phyloP scores from a whole-genome alignment of 179 eudicot genomes.

The Drosera spatulata region DNA sequence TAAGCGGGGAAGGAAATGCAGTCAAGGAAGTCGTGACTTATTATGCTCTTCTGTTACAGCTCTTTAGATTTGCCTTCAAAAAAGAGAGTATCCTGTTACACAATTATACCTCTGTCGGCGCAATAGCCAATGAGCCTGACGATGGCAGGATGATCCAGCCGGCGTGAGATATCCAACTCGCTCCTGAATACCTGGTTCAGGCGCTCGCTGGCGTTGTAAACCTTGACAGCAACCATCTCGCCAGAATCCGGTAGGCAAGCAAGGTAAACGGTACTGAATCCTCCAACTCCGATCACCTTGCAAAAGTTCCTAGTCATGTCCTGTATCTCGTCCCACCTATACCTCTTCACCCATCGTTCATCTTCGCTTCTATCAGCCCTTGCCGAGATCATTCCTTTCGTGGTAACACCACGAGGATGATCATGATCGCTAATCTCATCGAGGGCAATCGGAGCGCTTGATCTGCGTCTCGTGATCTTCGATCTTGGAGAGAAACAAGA shows the following conservation, averaged over 20 bases:
- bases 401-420: too few species aligned
- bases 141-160: constrained; percentile 10
- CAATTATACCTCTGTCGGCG: constrained; percentile 40
- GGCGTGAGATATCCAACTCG: constrained; percentile 19
- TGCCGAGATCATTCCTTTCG: too few species aligned
- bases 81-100: neutral
- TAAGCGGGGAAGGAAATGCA: too few species aligned
- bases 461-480: too few species aligned
- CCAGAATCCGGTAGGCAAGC: constrained; percentile 14
- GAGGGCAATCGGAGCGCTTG: too few species aligned
- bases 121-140: constrained; percentile 38
- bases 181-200: constrained; percentile 27
- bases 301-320: constrained; percentile 21
- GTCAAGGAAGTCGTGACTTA: too few species aligned
- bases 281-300: constrained; percentile 40
- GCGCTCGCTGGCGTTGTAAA: constrained; percentile 36
- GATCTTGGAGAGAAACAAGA: too few species aligned
- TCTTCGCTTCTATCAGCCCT: too few species aligned
- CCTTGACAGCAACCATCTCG: constrained; percentile 23
- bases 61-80: neutral
- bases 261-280: constrained; percentile 37
- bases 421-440: too few species aligned
- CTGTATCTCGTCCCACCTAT: constrained; percentile 31
- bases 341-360: constrained; percentile 17
- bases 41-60: too few species aligned